Evolutionary conservation across 169 alveolate genomes (phyloP).

Genomic region (Eimeria nieschulzi): DNA sequence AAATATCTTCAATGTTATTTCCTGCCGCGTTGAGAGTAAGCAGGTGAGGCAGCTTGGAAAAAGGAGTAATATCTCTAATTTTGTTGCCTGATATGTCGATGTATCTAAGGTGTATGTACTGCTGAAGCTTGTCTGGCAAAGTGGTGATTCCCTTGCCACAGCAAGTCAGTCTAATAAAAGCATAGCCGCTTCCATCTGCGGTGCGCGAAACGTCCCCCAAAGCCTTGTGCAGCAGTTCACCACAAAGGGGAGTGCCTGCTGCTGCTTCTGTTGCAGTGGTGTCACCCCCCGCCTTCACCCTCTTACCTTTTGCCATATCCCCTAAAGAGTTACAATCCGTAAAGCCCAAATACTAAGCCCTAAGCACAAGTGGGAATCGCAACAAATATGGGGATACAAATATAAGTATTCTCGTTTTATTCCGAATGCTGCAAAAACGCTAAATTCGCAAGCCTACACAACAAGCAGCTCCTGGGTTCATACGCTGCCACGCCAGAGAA

Average conservation of each 20-base stretch:
- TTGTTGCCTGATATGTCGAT: slow-evolving; percentile 72
- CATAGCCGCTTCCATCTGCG: slow-evolving; percentile 76
- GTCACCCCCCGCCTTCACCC: slow-evolving; percentile 52
- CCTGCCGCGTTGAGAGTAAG: slow-evolving; percentile 69
- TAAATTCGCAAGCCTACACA: too few relatives aligned
- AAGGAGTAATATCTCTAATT: slow-evolving; percentile 44
- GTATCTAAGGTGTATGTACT: slow-evolving; percentile 68
- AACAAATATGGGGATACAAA: too few relatives aligned
- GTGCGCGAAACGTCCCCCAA: slow-evolving; percentile 71
- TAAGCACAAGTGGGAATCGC: not conserved
- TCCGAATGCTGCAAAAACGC: too few relatives aligned
- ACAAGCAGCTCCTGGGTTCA: too few relatives aligned
- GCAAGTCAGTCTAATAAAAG: slow-evolving; percentile 68
- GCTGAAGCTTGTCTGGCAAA: slow-evolving; percentile 53
- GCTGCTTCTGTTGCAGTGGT: slow-evolving; percentile 26
- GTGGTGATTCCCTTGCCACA: slow-evolving; percentile 55
- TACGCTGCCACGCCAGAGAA: too few relatives aligned
- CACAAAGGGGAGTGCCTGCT: slow-evolving; percentile 35
- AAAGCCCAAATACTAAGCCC: not conserved
- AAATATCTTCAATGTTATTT: slow-evolving; percentile 59
- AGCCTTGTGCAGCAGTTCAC: slow-evolving; percentile 67
- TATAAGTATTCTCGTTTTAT: too few relatives aligned
- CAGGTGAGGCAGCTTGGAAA: slow-evolving; percentile 68
- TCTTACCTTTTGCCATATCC: slow-evolving; percentile 66
- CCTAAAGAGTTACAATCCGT: not conserved